Percentiles rank a stretch among this genome's conserved stretches.
Evolutionary conservation across 2,329 filamentous ascomycete species (phyloP).

Genomic region (Trichoderma atroviride): DNA sequence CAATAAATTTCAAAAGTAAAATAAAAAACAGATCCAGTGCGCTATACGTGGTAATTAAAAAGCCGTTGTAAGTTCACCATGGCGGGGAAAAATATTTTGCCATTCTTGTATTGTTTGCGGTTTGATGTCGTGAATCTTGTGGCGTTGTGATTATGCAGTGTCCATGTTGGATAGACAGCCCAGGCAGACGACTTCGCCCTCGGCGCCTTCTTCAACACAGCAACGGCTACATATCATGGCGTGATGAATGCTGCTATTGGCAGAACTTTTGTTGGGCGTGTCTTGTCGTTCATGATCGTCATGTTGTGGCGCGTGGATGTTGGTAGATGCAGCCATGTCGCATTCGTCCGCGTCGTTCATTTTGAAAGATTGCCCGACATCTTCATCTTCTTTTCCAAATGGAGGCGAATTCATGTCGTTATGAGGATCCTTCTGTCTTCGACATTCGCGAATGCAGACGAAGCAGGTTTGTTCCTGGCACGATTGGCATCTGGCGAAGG

Average conservation of each 20-base stretch:
- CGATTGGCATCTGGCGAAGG: conserved; percentile 64
- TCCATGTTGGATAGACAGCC: conserved; percentile 58
- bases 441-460: conserved; percentile 68
- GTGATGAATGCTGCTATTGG: conserved; percentile 46
- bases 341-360: conserved; percentile 53
- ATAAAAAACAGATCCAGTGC: neutral
- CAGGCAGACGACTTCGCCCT: conserved; percentile 68
- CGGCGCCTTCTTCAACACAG: conserved; percentile 65
- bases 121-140: neutral
- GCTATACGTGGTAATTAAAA: neutral
- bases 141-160: conserved; percentile 34
- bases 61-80: conserved; percentile 1
- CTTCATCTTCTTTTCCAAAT: conserved; percentile 36
- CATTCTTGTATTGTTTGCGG: neutral
- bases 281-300: conserved; percentile 24
- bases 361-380: conserved; percentile 48
- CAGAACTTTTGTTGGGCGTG: conserved; percentile 40
- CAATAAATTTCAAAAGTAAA: neutral
- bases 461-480: conserved; percentile 67
- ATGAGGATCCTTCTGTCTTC: conserved; percentile 49
- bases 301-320: conserved; percentile 8
- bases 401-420: conserved; percentile 26
- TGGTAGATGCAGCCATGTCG: neutral
- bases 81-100: neutral
- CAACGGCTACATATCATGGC: conserved; percentile 67